Evolutionary conservation across 352 stramenopile species (phyloP), one percentile per base, ranked within the genome.

Genomic region (Pythium rishiriense): DNA sequence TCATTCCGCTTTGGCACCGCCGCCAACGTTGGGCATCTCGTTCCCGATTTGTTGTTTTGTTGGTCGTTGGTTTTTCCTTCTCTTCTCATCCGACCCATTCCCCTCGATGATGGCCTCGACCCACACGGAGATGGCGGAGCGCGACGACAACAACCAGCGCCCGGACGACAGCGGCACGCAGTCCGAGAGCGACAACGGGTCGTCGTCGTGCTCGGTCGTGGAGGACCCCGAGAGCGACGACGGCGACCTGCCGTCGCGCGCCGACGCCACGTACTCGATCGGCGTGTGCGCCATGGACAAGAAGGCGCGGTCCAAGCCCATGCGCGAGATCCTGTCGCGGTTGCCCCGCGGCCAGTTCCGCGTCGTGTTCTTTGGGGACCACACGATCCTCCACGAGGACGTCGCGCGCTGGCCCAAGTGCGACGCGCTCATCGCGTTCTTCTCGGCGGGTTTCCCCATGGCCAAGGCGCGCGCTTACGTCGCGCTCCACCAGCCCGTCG

Each of bases 241-340:
- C 7, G 6, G 24, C 4, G 48, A 53, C 25, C 51, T 14, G 26
- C 7, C 14, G 19, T 25, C 17, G 56, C 53, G 29, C 26, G 35
- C 4, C 10, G 24, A 45, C 5, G 65, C 65, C 51, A 60, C 53
- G 29, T 93, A 80, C 73, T 90, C 77, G 25, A 70, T 99, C 24
- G 97, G 97, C 35, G 96, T 99, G 43, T 99, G 97, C 72, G 97
- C 97, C 42, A 99, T 99, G 95, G 96, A 98, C 69, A 99, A 99
- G 75, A 99, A 99, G 78, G 83, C 84, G 14, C 81, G 76, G 10
- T 98, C 93, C 21, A 95, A 97, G 64, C 96, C 97, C 24, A 99
- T 99, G 97, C 74, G 79, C 22, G 96, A 99, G 73, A 99, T 99
- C 67, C 72, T 99, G 15, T 87, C 82, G 28, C 81, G 96, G 21